Evolutionary conservation across 2,329 filamentous ascomycete species (phyloP), one percentile per base, ranked within the genome.

Genomic region (Spiromastix sp.): DNA sequence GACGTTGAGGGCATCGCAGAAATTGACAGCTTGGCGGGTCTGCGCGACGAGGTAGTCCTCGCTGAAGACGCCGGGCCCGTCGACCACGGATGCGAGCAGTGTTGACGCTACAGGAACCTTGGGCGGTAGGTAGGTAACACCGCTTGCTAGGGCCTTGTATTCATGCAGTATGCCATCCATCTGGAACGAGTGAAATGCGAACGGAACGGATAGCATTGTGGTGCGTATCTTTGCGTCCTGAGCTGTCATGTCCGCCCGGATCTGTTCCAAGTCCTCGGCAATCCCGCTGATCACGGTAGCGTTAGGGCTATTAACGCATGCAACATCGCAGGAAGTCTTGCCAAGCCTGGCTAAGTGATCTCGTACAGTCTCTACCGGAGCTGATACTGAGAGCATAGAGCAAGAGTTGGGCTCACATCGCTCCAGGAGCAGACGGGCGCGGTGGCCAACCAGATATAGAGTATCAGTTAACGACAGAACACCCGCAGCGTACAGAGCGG

Each of bases 251-350:
- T 62, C 49, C 6, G 70, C 56, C 39, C 56, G 66, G 11, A 77
- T 62, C 3, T 63, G 61, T 39, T 72, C 64, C 36, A 81, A 73
- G 41, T 79, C 67, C 26, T 75, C 65, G 32, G 74, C 69, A 37
- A 68, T 70, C n/a, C 72, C 61, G 42, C 73, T 74, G n/a, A 91
- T 65, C 2, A 91, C 85, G 8, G 78, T 86, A 52, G 85, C 81
- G 32, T 74, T 67, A 0, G 78, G 77, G 0, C 79, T 76, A 47
- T 93, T 93, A 54, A 85, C 71, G 61, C 85, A 91, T n/a, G 84
- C 79, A 39, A 77, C 60, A 13, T 15, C 28, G 15, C 28, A 3
- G 28, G n/a, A 12, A 13, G n/a, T 9, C 4, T 9, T 4, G 4
- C 16, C 10, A 10, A 13, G 28, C 28, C 5, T 9, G 15, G 28